Conservation (phyloP, 768 basidiomycete species). For the Collybiopsis luxurians region DNA sequence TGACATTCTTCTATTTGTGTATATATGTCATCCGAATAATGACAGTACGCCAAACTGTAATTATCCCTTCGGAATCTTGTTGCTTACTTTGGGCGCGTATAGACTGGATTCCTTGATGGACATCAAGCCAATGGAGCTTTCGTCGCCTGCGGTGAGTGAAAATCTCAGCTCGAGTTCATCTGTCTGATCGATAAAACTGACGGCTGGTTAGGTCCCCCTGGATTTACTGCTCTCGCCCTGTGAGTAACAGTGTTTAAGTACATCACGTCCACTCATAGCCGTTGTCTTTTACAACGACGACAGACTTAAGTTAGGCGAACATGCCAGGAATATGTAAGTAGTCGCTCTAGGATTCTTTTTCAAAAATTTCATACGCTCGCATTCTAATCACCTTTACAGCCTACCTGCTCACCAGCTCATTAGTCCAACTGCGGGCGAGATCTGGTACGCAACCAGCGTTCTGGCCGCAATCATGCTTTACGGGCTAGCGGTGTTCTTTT, state of each 20-base stretch:
- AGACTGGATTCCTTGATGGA: constrained; percentile 46
- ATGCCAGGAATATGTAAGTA: constrained; percentile 34
- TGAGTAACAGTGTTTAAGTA: too few relatives aligned
- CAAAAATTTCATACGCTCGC: not conserved
- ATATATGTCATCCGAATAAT: constrained; percentile 48
- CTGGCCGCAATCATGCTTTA: constrained; percentile 37
- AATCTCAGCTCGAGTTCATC: too few relatives aligned
- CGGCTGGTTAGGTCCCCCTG: constrained; percentile 31
- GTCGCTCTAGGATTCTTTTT: not conserved
- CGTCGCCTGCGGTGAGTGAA: constrained; percentile 31
- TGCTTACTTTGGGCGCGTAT: not conserved
- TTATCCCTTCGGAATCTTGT: not conserved
- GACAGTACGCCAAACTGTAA: constrained; percentile 23
- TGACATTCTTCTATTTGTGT: constrained; percentile 49
- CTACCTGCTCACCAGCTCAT: constrained; percentile 27
- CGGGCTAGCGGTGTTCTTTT: constrained; percentile 46
- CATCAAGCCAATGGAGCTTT: constrained; percentile 49
- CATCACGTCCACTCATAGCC: too few relatives aligned
- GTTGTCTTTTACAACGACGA: too few relatives aligned
- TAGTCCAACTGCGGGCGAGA: constrained; percentile 36
- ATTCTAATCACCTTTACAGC: not conserved
- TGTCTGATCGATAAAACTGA: not conserved
- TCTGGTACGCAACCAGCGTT: constrained; percentile 42
- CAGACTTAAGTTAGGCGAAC: constrained; percentile 34
- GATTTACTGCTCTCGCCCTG: constrained; percentile 46